Percentiles rank a stretch among this genome's conserved stretches.
These are phyloP conservation scores for Pontederia crassipes DNA, from an alignment of 176 grass and related monocot genomes.

Conservation along the genomic window DNA sequence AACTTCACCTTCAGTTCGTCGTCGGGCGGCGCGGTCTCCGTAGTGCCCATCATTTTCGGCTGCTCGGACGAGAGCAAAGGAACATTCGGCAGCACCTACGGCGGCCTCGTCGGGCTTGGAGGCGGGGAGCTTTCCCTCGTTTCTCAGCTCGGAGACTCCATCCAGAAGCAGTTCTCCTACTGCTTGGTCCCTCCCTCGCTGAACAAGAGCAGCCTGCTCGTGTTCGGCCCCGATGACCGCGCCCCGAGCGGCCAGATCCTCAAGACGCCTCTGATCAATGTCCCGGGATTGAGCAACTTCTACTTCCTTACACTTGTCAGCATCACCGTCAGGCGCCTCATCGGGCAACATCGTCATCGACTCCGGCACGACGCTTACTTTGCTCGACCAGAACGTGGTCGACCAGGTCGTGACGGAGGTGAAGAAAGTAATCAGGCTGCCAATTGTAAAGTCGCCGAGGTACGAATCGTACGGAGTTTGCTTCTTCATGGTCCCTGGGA, in stretches of 20 bases:
- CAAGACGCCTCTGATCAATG: not conserved
- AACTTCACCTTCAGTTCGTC: conserved; percentile 8
- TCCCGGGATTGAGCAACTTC: too few relatives aligned
- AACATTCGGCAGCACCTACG: not conserved
- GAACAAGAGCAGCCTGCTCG: not conserved
- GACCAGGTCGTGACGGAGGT: not conserved
- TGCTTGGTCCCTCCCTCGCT: not conserved
- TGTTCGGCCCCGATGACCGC: not conserved
- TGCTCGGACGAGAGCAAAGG: not conserved
- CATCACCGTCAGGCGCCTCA: not conserved
- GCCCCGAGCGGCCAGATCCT: too few relatives aligned
- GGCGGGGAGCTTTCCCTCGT: not conserved
- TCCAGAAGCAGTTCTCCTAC: conserved; percentile 5
- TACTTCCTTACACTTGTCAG: too few relatives aligned
- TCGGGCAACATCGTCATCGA: conserved; percentile 5
- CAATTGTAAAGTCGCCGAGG: not conserved
- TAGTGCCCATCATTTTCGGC: not conserved
- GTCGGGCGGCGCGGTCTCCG: too few relatives aligned
- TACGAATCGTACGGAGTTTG: not conserved
- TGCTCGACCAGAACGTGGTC: not conserved
- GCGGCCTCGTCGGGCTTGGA: conserved; percentile 12
- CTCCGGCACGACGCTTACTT: conserved; percentile 8
- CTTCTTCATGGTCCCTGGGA: not conserved
- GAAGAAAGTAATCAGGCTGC: not conserved
- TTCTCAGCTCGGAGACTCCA: not conserved